Evolutionary conservation across 2,329 filamentous ascomycete genomes (phyloP), one percentile per base, ranked within the genome.

Genomic region (Colletotrichum salicis): DNA sequence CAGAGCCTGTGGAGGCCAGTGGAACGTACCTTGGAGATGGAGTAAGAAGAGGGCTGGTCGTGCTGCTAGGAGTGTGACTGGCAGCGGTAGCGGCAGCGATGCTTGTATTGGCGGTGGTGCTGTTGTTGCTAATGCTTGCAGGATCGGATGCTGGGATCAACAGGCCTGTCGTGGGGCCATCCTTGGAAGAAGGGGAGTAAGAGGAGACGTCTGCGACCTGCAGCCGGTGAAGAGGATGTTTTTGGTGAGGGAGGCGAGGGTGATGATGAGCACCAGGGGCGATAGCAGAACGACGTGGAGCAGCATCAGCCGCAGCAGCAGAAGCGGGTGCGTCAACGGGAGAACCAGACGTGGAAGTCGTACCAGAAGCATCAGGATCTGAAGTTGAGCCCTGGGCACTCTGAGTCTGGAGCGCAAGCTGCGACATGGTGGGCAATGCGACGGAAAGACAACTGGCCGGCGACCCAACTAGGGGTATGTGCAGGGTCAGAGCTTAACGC

Each of bases 361-460:
- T 54, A 61, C 22, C 64, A 54, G 64, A 66, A 68, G 58, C 69
- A 68, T 59, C 69, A 63, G 76, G 81, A 79, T 71, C 57, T 67
- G 67, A 70, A 66, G 61, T 67, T 78, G 78, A 79, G 79, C 79
- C 82, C 78, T 85, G 80, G 78, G 82, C 81, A 79, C 80, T 81
- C 80, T 24, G 65, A 64, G 70, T 60, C 65, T 83, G 84, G 81
- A 82, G 82, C 80, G 83, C 82, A 83, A 84, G 84, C 82, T 87
- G 86, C 82, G 86, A 86, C 86, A 88, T 87, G 83, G 82, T 85
- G 80, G 80, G 79, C 83, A 81, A 83, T 83, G 81, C 81, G 77
- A 78, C 76, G 73, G 75, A 76, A 75, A 72, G 70, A 73, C 72
- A 69, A 72, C 63, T 72, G 70, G 72, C 72, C 67, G 70, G 67